phyloP scores from a whole-genome alignment of 352 stramenopile genomes.

The Thraustochytrium striatum region DNA sequence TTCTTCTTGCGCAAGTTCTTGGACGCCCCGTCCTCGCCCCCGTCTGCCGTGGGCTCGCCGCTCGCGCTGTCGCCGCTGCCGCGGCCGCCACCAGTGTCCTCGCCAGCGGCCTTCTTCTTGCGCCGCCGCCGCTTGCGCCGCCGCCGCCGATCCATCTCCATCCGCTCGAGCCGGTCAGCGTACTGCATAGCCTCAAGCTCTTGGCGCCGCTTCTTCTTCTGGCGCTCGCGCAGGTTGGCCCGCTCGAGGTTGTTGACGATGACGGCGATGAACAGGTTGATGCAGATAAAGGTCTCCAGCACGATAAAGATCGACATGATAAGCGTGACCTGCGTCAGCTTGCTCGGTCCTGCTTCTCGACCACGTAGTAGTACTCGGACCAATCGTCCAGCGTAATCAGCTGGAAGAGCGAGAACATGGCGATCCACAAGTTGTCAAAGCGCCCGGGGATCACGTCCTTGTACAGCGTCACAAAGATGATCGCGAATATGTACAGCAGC shows the following conservation, averaged over 20 bases:
- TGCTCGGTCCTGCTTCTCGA: background rate
- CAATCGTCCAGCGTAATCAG: conserved; percentile 41
- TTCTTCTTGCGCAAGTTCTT: no score
- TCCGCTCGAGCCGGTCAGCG: background rate
- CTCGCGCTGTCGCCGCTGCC: background rate
- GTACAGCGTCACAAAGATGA: conserved; percentile 48
- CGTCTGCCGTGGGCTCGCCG: background rate
- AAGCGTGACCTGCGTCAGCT: conserved; percentile 25
- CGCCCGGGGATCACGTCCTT: conserved; percentile 4
- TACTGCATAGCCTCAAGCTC: background rate
- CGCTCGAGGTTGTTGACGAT: conserved; percentile 35
- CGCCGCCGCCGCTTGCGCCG: background rate
- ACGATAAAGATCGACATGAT: conserved; percentile 43
- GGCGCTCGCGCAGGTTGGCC: conserved; percentile 23
- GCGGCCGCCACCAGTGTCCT: background rate
- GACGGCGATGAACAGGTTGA: conserved; percentile 37
- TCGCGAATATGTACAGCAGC: conserved; percentile 45
- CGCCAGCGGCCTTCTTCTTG: background rate
- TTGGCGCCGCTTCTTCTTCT: conserved; percentile 1
- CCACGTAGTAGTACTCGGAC: conserved; percentile 21
- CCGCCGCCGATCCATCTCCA: background rate
- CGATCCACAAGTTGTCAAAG: conserved; percentile 32
- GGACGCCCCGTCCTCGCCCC: no score
- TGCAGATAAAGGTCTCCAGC: conserved; percentile 32
- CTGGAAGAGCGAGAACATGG: conserved; percentile 44